Evolutionary conservation across 2,329 filamentous ascomycete species (phyloP).

Genomic region (Cladophialophora carrionii): DNA sequence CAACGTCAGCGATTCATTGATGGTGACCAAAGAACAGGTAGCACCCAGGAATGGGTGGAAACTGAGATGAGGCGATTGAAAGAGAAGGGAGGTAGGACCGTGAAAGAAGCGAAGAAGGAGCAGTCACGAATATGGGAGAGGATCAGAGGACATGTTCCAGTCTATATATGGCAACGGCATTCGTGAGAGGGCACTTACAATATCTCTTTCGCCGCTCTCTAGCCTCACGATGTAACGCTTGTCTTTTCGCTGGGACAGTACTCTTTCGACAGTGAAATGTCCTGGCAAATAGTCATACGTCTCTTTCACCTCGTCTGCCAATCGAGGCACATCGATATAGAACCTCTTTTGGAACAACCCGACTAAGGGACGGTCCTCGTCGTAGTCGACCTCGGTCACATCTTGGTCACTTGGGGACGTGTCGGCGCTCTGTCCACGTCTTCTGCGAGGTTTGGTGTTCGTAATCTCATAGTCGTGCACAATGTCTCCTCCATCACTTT

Average conservation of each 20-base stretch:
- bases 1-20: slow-evolving; percentile 15
- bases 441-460: neutral
- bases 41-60: neutral
- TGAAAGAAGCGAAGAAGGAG: slow-evolving; percentile 36
- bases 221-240: slow-evolving; percentile 44
- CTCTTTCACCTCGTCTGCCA: slow-evolving; percentile 41
- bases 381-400: neutral
- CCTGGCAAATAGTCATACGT: slow-evolving; percentile 48
- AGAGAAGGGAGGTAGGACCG: neutral
- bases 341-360: slow-evolving; percentile 23
- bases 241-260: slow-evolving; percentile 41
- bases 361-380: neutral
- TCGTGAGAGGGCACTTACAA: slow-evolving; percentile 39
- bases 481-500: slow-evolving; percentile 24
- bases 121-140: neutral
- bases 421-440: neutral
- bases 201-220: slow-evolving; percentile 44
- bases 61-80: neutral
- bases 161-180: neutral
- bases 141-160: neutral
- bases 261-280: slow-evolving; percentile 43
- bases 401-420: neutral
- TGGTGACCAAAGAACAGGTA: neutral
- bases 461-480: slow-evolving; percentile 16
- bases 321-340: slow-evolving; percentile 42